These are phyloP conservation scores for Neocallimastix lanati DNA, from an alignment of 192 early-diverging fungal genomes.

Conservation along the genomic window DNA sequence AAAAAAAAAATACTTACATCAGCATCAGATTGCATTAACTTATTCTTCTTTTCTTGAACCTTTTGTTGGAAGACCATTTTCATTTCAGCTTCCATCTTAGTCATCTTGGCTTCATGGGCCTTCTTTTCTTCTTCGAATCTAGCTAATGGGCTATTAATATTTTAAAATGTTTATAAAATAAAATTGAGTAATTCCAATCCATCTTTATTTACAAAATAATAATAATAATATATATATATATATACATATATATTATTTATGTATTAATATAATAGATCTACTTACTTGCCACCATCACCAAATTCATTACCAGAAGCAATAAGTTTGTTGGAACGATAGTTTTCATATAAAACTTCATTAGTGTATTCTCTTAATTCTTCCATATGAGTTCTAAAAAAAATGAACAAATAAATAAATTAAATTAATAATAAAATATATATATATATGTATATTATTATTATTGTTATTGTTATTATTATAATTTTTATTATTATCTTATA, in stretches of 20 bases:
- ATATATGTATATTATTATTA: too few relatives aligned
- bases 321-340: constrained; percentile 1
- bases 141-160: constrained; percentile 46
- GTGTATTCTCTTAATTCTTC: too few relatives aligned
- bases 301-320: constrained; percentile 2
- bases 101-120: constrained; percentile 84
- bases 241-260: too few relatives aligned
- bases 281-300: constrained; percentile 2
- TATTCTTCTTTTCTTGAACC: constrained; percentile 95
- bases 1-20: constrained; percentile 20
- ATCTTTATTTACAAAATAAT: too few relatives aligned
- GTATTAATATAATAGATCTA: not conserved
- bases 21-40: constrained; percentile 92
- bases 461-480: too few relatives aligned
- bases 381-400: too few relatives aligned
- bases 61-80: constrained; percentile 96
- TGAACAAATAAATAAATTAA: too few relatives aligned
- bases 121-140: constrained; percentile 83
- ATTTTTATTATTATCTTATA: too few relatives aligned
- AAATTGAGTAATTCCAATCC: too few relatives aligned
- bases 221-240: too few relatives aligned
- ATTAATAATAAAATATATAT: too few relatives aligned
- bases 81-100: constrained; percentile 99
- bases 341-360: constrained; percentile 2
- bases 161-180: too few relatives aligned